Evolutionary conservation across 2,329 filamentous ascomycete species (phyloP).

Genomic region (Zasmidium cellare): DNA sequence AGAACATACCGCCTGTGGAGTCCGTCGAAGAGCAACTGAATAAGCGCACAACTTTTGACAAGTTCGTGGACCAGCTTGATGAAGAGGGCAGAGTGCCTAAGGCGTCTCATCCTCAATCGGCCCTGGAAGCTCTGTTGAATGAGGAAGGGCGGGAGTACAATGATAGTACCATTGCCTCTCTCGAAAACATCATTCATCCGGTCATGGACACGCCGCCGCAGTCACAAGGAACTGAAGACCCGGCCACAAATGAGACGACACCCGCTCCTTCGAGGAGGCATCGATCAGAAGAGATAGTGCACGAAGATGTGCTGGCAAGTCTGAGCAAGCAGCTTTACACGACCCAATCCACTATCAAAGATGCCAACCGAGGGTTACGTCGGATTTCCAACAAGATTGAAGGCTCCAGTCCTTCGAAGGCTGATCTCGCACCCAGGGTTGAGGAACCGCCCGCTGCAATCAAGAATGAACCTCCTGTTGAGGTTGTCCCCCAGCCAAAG

Average conservation of each 20-base stretch:
- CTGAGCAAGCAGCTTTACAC: slow-evolving; percentile 44
- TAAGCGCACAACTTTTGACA: neutral
- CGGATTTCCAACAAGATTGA: slow-evolving; percentile 44
- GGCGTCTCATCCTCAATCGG: slow-evolving; percentile 26
- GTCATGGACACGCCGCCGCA: neutral
- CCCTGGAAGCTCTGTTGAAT: slow-evolving; percentile 43
- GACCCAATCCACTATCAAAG: slow-evolving; percentile 44
- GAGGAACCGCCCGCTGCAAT: neutral
- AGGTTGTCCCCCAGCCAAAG: neutral
- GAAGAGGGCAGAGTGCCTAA: neutral
- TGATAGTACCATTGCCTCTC: slow-evolving; percentile 49
- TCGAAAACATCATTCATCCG: slow-evolving; percentile 45
- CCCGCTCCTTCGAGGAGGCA: neutral
- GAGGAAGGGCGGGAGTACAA: slow-evolving; percentile 38
- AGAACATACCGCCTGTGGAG: neutral
- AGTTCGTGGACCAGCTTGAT: neutral
- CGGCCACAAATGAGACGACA: neutral
- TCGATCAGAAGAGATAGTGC: slow-evolving; percentile 21
- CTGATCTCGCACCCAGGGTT: neutral
- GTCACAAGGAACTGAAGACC: slow-evolving; percentile 14
- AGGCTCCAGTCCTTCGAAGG: too few species aligned
- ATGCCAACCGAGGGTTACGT: slow-evolving; percentile 44
- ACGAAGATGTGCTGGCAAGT: slow-evolving; percentile 41
- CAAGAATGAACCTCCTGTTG: neutral
- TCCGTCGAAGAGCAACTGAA: neutral